Percentiles rank a stretch among this genome's conserved stretches.
Conservation (phyloP, 345 rosid genomes). For the Eucalyptus coolabah region DNA sequence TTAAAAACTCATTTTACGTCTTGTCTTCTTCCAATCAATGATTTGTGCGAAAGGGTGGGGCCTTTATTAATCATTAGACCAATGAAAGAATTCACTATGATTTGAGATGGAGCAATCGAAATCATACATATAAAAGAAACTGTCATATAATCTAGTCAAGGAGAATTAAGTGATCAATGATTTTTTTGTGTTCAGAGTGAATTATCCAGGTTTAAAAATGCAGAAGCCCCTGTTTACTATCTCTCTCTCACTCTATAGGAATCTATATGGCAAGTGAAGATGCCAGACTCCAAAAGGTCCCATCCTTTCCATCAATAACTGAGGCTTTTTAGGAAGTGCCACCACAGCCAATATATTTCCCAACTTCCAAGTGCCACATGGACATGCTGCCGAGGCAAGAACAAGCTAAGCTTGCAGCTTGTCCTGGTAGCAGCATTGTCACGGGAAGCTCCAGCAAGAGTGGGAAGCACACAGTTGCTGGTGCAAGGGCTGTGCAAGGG, state of each 20-base stretch:
- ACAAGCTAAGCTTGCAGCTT: neutral
- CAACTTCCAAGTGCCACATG: neutral
- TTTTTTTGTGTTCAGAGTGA: neutral
- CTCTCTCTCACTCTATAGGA: neutral
- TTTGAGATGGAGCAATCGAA: neutral
- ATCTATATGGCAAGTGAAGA: neutral
- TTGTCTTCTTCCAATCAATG: neutral
- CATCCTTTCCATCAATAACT: slow-evolving; percentile 8
- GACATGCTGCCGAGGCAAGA: neutral
- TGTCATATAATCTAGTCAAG: neutral
- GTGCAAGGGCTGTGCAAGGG: neutral
- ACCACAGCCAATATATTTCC: slow-evolving; percentile 9
- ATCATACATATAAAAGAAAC: neutral
- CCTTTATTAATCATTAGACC: neutral
- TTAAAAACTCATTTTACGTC: neutral
- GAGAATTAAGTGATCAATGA: neutral
- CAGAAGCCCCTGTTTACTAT: neutral
- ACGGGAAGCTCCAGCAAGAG: neutral
- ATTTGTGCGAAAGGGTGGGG: neutral
- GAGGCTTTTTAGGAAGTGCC: slow-evolving; percentile 5
- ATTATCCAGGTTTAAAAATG: neutral
- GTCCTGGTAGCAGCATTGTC: neutral
- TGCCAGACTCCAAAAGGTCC: slow-evolving; percentile 6
- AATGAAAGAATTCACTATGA: neutral
- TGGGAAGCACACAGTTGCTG: neutral